These are phyloP conservation scores for Spathaspora sp. DNA, from an alignment of 805 yeast genomes.

Conservation along the genomic window DNA sequence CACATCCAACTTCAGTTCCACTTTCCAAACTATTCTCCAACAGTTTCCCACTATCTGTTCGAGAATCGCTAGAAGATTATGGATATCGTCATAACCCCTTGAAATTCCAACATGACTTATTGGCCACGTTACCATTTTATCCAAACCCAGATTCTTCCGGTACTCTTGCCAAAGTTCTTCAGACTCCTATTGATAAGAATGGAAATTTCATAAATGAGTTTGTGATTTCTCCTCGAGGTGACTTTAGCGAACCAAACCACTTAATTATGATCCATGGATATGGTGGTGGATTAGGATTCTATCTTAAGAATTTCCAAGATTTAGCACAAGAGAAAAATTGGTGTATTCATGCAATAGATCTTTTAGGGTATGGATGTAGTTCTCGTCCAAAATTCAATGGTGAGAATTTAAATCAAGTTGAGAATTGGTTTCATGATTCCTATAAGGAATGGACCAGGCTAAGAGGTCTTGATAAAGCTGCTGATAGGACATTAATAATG, in stretches of 20 bases:
- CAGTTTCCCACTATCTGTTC: constrained; percentile 54
- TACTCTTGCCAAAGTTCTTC: constrained; percentile 26
- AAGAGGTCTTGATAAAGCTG: constrained; percentile 35
- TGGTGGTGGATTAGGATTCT: constrained; percentile 44
- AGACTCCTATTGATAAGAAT: constrained; percentile 21
- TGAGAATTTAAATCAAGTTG: constrained; percentile 46
- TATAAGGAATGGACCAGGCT: constrained; percentile 58
- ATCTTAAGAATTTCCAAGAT: constrained; percentile 34
- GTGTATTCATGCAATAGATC: constrained; percentile 81
- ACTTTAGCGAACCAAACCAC: constrained; percentile 24
- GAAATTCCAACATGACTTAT: constrained; percentile 44
- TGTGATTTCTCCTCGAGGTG: constrained; percentile 28
- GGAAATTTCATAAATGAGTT: constrained; percentile 38
- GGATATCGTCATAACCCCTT: constrained; percentile 31
- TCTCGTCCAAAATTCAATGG: constrained; percentile 68
- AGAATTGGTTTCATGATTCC: constrained; percentile 62
- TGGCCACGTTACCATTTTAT: constrained; percentile 44
- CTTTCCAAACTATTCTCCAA: constrained; percentile 48
- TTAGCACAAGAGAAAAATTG: constrained; percentile 37
- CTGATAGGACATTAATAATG: constrained; percentile 50
- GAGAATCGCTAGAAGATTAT: constrained; percentile 55
- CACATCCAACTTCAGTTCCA: constrained; percentile 69
- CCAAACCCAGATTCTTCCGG: constrained; percentile 31
- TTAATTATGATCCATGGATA: constrained; percentile 44
- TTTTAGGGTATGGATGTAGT: constrained; percentile 88